Evolutionary conservation across 179 eudicot species (phyloP), one percentile per base, ranked within the genome.

Genomic region (Kewa caespitosa): DNA sequence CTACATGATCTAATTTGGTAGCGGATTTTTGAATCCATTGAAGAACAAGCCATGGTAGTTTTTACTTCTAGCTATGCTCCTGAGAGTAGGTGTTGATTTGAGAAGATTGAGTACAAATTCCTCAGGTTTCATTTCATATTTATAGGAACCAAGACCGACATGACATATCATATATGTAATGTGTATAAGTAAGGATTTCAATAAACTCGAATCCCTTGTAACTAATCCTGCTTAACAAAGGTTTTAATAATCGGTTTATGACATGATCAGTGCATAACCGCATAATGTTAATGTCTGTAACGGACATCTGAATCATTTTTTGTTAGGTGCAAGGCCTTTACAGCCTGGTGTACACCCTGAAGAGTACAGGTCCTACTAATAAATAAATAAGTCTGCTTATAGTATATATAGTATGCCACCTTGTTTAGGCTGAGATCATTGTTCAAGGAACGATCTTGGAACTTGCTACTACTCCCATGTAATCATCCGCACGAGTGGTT

Each of bases 401-500:
- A 18, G 22, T 17, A 25, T 38, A 65, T 33, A 14, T 11, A 41
- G 23, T 28, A 17, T 34, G 11, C 23, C 22, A 22, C 50, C 8
- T 28, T n/a, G n/a, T 63, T 22, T 11, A 13, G 32, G 39, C 38
- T 69, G 43, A 77, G n/a, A 42, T 75, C 57, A 59, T 32, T 41
- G 61, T 38, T 76, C 38, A 43, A 55, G 50, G 74, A 70, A 77
- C 36, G 38, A 70, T 62, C 80, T 70, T 18, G 41, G 80, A 70
- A 77, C 59, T 63, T 46, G 50, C 39, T 43, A 11, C 8, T 54
- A 57, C 32, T 27, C 36, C n/a, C 28, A 4, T 42, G n/a, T 69
- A 43, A 77, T 22, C 37, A 62, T 62, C 64, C 75, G 71, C 80
- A 77, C 80, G 75, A 77, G 22, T 77, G 80, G 64, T 75, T 70